phyloP scores from a whole-genome alignment of 768 basidiomycete species.

The Phanerochaete carnosa region DNA sequence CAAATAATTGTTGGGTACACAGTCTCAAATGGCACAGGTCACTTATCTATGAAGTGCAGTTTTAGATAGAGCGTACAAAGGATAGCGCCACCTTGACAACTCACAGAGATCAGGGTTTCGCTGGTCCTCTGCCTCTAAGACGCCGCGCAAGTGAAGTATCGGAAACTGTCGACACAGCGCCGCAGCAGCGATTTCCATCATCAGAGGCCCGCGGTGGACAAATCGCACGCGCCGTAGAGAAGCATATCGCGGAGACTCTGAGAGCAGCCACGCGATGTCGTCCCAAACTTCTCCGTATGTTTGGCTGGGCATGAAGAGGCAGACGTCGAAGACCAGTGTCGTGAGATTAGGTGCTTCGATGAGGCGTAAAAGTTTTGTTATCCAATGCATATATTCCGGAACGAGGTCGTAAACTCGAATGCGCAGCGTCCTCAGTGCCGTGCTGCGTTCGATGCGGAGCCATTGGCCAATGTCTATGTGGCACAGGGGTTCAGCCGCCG shows the following conservation, averaged over 20 bases:
- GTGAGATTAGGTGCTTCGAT: neutral
- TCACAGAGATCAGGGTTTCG: neutral
- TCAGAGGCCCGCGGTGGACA: neutral
- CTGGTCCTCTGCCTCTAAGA: neutral
- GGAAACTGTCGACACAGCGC: neutral
- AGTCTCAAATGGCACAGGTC: too few relatives aligned
- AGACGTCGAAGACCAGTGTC: neutral
- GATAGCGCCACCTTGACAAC: too few relatives aligned
- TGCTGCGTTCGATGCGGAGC: neutral
- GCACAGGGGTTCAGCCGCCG: neutral
- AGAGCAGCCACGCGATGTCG: neutral
- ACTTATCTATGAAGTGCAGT: too few relatives aligned
- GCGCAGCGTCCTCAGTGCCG: neutral
- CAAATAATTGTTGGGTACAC: too few relatives aligned
- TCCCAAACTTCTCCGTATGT: neutral
- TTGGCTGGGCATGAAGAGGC: neutral
- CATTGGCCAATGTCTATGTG: neutral
- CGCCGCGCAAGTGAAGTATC: neutral
- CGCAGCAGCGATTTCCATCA: neutral
- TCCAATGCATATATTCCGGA: neutral
- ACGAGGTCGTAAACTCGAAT: neutral
- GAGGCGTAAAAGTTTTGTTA: neutral
- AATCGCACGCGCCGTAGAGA: neutral
- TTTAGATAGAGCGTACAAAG: too few relatives aligned
- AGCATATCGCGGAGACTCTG: neutral